Percentiles rank a stretch among this genome's conserved stretches.
phyloP scores from a whole-genome alignment of 305 asterid species.

The Fraxinus sp. region DNA sequence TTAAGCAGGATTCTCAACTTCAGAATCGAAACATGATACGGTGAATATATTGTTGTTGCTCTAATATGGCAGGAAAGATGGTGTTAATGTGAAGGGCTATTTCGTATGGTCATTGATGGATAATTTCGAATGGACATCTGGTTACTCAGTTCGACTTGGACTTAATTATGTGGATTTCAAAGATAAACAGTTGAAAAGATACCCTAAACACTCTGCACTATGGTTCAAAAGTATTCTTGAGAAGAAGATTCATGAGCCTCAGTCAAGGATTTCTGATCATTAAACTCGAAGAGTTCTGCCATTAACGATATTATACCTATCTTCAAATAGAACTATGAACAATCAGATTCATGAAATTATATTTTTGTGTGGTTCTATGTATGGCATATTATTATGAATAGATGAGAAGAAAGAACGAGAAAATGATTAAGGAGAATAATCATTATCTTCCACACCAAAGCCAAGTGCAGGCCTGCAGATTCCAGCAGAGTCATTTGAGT shows the following conservation, averaged over 20 bases:
- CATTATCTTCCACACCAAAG: not conserved
- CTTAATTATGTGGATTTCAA: constrained; percentile 45
- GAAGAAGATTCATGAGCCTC: not conserved
- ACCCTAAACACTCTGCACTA: constrained; percentile 51
- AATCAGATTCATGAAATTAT: not conserved
- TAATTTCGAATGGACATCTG: constrained; percentile 59
- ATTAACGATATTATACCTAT: not conserved
- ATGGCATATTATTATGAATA: not conserved
- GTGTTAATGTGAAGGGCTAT: constrained; percentile 45
- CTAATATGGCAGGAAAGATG: constrained; percentile 38
- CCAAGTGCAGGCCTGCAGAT: not conserved
- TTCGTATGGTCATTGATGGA: constrained; percentile 63
- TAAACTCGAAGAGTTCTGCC: constrained; percentile 12
- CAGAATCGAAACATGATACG: not conserved
- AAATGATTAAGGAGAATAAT: not conserved
- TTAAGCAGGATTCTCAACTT: not conserved
- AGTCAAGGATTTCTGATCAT: constrained; percentile 22
- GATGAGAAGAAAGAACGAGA: not conserved
- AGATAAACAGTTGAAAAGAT: constrained; percentile 35
- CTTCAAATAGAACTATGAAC: not conserved
- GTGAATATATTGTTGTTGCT: not conserved
- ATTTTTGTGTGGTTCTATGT: not conserved
- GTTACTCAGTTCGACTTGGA: constrained; percentile 54
- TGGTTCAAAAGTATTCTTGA: constrained; percentile 39
- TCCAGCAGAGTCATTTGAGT: not conserved